Evolutionary conservation across 345 rosid genomes (phyloP).

Genomic region (Gossypium sturtianum): DNA sequence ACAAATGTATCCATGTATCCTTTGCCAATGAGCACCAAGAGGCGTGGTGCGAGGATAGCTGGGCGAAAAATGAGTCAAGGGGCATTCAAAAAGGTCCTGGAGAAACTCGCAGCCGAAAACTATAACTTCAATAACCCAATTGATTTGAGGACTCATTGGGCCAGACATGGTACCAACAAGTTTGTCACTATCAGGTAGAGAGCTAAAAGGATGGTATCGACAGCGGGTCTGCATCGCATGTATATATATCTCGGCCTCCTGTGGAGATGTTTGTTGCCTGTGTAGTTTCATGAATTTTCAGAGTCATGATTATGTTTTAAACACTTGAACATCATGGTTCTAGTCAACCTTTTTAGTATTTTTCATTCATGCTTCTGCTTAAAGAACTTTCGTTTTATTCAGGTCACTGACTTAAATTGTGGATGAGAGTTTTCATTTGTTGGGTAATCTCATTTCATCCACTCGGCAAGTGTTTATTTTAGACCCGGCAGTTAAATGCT

Average conservation of each 20-base stretch:
- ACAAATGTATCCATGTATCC: slow-evolving; percentile 89
- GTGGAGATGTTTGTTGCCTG: slow-evolving; percentile 27
- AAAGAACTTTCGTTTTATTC: slow-evolving; percentile 19
- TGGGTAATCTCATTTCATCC: too few relatives aligned
- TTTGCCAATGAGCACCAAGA: slow-evolving; percentile 88
- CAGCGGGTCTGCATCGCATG: slow-evolving; percentile 17
- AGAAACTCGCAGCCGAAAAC: slow-evolving; percentile 90
- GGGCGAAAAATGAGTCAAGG: slow-evolving; percentile 99
- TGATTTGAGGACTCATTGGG: slow-evolving; percentile 94
- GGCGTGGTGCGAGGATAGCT: slow-evolving; percentile 94
- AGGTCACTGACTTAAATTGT: slow-evolving; percentile 22
- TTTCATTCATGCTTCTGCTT: slow-evolving; percentile 30
- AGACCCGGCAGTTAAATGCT: too few relatives aligned
- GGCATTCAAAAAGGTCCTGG: slow-evolving; percentile 93
- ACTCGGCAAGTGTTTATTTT: too few relatives aligned
- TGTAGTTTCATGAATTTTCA: background rate
- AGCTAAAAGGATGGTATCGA: slow-evolving; percentile 8
- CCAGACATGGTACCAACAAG: slow-evolving; percentile 98
- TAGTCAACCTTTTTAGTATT: slow-evolving; percentile 19
- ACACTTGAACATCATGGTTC: slow-evolving; percentile 15
- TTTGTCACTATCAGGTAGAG: slow-evolving; percentile 94
- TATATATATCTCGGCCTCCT: slow-evolving; percentile 38
- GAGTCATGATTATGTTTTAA: background rate
- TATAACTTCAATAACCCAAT: slow-evolving; percentile 68
- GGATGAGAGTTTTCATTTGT: slow-evolving; percentile 25